Evolutionary conservation across 768 basidiomycete genomes (phyloP).

Genomic region (Podaxis sp.): DNA sequence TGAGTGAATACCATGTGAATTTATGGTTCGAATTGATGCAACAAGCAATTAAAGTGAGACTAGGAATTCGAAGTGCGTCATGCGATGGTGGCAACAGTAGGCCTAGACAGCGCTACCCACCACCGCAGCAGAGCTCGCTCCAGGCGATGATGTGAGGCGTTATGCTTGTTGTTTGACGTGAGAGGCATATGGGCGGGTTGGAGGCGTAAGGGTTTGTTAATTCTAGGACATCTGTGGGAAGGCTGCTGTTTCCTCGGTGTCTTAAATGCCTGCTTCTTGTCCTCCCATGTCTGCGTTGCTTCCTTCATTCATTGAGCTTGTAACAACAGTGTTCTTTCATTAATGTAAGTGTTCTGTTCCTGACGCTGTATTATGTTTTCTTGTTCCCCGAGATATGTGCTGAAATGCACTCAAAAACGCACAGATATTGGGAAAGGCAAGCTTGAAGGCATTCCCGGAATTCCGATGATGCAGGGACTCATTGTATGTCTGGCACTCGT

Average conservation of each 20-base stretch:
- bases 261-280: neutral
- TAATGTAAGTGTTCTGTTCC: neutral
- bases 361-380: neutral
- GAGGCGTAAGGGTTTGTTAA: neutral
- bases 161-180: neutral
- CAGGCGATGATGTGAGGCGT: neutral
- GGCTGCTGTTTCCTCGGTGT: neutral
- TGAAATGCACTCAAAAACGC: neutral
- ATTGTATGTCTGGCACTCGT: neutral
- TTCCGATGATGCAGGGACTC: neutral
- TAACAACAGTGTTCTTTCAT: neutral
- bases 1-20: conserved; percentile 12
- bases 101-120: neutral
- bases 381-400: neutral
- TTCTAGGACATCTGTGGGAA: neutral
- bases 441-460: too few species aligned
- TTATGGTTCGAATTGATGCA: neutral
- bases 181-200: neutral
- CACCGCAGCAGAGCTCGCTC: neutral
- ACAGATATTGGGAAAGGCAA: neutral
- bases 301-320: neutral
- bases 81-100: neutral
- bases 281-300: neutral
- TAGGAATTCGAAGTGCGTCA: neutral
- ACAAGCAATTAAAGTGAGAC: neutral